phyloP scores from a whole-genome alignment of 2,329 filamentous ascomycete species.

The Ceratocystiopsis brevicomis region DNA sequence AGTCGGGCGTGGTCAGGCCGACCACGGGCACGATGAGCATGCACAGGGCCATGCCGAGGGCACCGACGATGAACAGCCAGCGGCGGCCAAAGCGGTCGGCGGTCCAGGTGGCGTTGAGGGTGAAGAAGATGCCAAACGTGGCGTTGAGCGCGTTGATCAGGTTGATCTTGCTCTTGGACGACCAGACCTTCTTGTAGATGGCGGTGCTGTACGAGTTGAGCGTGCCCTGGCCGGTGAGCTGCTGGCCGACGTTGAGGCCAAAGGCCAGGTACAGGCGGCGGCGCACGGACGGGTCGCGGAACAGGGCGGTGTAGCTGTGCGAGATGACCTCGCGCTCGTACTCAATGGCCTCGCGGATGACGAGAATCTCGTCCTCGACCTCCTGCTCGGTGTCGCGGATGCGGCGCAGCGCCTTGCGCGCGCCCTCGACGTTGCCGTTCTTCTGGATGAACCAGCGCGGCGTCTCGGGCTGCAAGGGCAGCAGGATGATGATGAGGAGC shows the following conservation, averaged over 20 bases:
- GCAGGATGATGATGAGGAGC: constrained; percentile 36
- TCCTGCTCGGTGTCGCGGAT: constrained; percentile 47
- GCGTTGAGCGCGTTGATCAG: constrained; percentile 60
- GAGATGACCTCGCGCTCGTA: constrained; percentile 54
- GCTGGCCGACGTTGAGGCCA: constrained; percentile 50
- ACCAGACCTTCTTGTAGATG: constrained; percentile 55
- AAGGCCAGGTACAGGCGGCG: constrained; percentile 47
- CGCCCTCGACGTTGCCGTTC: constrained; percentile 39
- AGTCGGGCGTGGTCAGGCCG: constrained; percentile 27
- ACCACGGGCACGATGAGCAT: constrained; percentile 44
- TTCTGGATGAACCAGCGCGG: constrained; percentile 51
- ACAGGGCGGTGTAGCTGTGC: constrained; percentile 42
- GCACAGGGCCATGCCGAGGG: constrained; percentile 47
- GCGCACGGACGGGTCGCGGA: constrained; percentile 49
- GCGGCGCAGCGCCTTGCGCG: constrained; percentile 33
- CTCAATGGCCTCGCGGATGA: constrained; percentile 48
- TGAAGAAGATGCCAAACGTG: constrained; percentile 54
- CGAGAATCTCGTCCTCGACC: constrained; percentile 45
- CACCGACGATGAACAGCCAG: constrained; percentile 50
- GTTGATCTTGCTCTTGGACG: constrained; percentile 37
- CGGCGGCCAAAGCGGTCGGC: constrained; percentile 53
- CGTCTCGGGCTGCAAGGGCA: constrained; percentile 49
- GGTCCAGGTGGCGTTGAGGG: constrained; percentile 54
- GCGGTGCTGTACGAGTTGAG: constrained; percentile 56
- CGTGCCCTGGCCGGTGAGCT: constrained; percentile 53